These are phyloP conservation scores for Blumeriella jaapii DNA, from an alignment of 2,329 filamentous ascomycete genomes.

Conservation along the genomic window DNA sequence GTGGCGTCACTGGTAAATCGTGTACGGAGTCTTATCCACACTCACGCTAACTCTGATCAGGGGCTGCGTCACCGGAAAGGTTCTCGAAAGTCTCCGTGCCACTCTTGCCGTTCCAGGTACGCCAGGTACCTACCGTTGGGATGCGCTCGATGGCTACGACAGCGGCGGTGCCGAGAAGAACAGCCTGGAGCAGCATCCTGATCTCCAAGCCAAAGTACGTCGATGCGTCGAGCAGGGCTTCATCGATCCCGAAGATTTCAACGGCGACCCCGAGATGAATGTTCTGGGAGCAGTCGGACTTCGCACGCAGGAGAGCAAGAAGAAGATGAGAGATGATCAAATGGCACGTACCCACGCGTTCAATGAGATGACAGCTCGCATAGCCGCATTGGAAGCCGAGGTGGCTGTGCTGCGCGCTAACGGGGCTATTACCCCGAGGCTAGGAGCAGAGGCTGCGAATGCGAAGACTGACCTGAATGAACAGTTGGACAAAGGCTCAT, in stretches of 20 bases:
- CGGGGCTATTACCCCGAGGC: conserved; percentile 4
- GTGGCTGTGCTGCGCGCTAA: conserved; percentile 1
- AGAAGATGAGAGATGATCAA: conserved; percentile 14
- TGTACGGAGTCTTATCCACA: conserved; percentile 2
- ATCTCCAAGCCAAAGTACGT: conserved; percentile 61
- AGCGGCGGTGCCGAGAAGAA: conserved; percentile 56
- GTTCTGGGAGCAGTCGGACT: conserved; percentile 23
- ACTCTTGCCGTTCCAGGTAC: conserved; percentile 36
- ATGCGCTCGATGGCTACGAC: conserved; percentile 52
- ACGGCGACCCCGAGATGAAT: conserved; percentile 39
- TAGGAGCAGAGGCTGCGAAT: conserved; percentile 2
- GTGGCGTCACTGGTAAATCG: conserved; percentile 76
- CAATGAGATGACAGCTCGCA: conserved; percentile 11
- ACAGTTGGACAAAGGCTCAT: conserved; percentile 3
- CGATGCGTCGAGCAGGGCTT: conserved; percentile 65
- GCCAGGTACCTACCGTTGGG: conserved; percentile 34
- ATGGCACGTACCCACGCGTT: conserved; percentile 6
- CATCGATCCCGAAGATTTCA: conserved; percentile 79
- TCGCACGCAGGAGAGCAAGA: conserved; percentile 16
- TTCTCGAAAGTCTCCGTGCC: conserved; percentile 55
- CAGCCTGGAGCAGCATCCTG: conserved; percentile 33
- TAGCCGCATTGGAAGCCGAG: conserved; percentile 10
- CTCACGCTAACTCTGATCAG: conserved; percentile 34
- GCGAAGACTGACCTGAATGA: conserved; percentile 5
- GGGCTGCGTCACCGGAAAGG: conserved; percentile 77